Conservation (phyloP, 495 filamentous ascomycete species). For the Lasiosphaeria hispida region DNA sequence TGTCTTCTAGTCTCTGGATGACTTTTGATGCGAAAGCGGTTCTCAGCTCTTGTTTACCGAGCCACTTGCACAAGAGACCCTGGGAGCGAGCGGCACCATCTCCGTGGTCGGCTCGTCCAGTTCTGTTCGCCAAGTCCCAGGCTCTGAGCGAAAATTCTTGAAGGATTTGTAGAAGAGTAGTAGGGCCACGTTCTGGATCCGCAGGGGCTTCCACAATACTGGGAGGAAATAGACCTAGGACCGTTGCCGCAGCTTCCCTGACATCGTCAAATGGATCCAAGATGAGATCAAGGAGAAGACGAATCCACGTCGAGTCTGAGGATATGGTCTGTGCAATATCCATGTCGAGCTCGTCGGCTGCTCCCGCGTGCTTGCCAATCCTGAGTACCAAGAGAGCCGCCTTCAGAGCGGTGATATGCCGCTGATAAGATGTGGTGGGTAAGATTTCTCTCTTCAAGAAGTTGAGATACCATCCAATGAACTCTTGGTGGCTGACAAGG, state of each 20-base stretch:
- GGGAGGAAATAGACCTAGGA: conserved; percentile 49
- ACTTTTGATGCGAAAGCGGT: conserved; percentile 45
- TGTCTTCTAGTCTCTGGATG: conserved; percentile 52
- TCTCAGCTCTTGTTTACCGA: conserved; percentile 40
- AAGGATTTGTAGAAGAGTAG: conserved; percentile 28
- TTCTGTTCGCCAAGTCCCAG: conserved; percentile 54
- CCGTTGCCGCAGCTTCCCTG: conserved; percentile 58
- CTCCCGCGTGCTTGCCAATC: conserved; percentile 40
- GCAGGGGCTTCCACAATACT: conserved; percentile 20
- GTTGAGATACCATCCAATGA: conserved; percentile 64
- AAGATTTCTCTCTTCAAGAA: conserved; percentile 72
- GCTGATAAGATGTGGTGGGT: conserved; percentile 78
- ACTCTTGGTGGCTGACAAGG: conserved; percentile 50
- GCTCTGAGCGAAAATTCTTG: conserved; percentile 49
- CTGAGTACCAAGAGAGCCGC: conserved; percentile 59
- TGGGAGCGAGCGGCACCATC: conserved; percentile 73
- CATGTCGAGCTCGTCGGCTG: conserved; percentile 27
- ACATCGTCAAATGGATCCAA: conserved; percentile 94
- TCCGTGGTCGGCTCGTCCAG: conserved; percentile 79
- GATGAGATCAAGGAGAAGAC: conserved; percentile 71
- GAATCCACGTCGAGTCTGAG: conserved; percentile 50
- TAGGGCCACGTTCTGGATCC: conserved; percentile 2
- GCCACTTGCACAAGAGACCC: conserved; percentile 47
- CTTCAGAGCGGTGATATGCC: conserved; percentile 77
- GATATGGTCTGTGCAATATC: conserved; percentile 22